Evolutionary conservation across 2,329 filamentous ascomycete genomes (phyloP).

Genomic region (Fusarium chuoi): DNA sequence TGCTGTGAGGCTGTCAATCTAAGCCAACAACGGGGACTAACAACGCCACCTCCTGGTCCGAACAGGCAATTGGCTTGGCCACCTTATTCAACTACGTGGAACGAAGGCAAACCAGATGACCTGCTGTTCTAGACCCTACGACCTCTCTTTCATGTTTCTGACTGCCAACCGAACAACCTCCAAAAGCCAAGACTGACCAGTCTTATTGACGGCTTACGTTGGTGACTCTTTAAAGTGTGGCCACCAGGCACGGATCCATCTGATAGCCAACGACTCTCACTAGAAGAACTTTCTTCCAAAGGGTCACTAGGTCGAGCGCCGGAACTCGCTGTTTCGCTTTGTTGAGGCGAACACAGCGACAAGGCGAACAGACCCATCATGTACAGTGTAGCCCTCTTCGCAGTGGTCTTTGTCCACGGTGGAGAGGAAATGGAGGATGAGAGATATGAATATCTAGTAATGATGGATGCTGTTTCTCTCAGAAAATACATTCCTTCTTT

Average conservation of each 20-base stretch:
- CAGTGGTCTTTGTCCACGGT: conserved; percentile 16
- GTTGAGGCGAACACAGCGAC: conserved; percentile 21
- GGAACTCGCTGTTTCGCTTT: conserved; percentile 36
- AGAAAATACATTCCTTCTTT: background rate
- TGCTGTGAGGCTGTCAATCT: conserved; percentile 15
- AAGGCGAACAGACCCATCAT: conserved; percentile 32
- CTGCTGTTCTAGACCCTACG: conserved; percentile 14
- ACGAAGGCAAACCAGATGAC: conserved; percentile 6
- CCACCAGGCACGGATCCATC: conserved; percentile 27
- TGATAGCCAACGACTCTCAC: conserved; percentile 19
- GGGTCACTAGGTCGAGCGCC: background rate
- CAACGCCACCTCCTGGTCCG: conserved; percentile 26
- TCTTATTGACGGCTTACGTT: conserved; percentile 21
- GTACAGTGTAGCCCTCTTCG: conserved; percentile 14
- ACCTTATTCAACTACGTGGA: conserved; percentile 11
- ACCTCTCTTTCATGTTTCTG: conserved; percentile 13
- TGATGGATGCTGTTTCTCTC: conserved; percentile 1
- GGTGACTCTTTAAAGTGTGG: conserved; percentile 14
- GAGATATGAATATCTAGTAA: conserved; percentile 29
- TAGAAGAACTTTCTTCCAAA: conserved; percentile 16
- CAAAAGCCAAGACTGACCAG: background rate
- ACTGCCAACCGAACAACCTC: conserved; percentile 25
- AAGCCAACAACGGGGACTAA: conserved; percentile 30
- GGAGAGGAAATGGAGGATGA: background rate
- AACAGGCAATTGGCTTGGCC: conserved; percentile 14